Evolutionary conservation across 2,329 filamentous ascomycete genomes (phyloP), one percentile per base, ranked within the genome.

Genomic region (Aspergillus unguis): DNA sequence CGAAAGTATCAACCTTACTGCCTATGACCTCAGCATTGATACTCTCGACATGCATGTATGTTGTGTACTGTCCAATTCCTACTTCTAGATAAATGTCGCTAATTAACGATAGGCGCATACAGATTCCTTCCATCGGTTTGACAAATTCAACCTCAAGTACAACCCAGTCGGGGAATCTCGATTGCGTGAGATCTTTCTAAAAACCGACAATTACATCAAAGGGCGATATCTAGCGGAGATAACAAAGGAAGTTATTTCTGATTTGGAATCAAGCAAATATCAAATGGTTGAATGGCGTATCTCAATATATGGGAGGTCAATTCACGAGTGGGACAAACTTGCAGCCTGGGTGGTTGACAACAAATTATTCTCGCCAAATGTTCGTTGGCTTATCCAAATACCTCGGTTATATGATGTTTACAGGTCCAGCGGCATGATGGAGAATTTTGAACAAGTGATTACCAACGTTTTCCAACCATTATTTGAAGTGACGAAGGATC

Each of bases 221-320:
- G 94, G 94, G 33, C 87, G 92, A 45, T 99, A 99, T 68, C 78
- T 99, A 40, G 94, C 94, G 1, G 94, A 99, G 71, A 96, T 99
- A 57, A 97, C 92, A 2, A 95, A 96, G 65, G 94, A 99, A 72
- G 94, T 99, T 57, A 96, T 99, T 50, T 85, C 91, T 3, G 94
- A 99, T 79, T 77, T 99, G 31, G 94, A 99, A 71, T 95, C 92
- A 44, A 96, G 92, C 82, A 99, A 99, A 71, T 99, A 99, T 67
- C 94, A 99, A 70, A 96, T 99, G 88, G 94, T 94, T 1, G 94
- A 99, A 75, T 99, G 95, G 92, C 90, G 94, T 40, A 96, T 99
- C 61, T 96, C 92, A 26, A 90, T 99, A 58, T 99, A 99, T 65
- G 94, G 94, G 57, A 88, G 90, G 67, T 88, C 87, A 2, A 80